Evolutionary conservation across 441 rosid genomes (phyloP).

Genomic region (Erysimum pusillum): DNA sequence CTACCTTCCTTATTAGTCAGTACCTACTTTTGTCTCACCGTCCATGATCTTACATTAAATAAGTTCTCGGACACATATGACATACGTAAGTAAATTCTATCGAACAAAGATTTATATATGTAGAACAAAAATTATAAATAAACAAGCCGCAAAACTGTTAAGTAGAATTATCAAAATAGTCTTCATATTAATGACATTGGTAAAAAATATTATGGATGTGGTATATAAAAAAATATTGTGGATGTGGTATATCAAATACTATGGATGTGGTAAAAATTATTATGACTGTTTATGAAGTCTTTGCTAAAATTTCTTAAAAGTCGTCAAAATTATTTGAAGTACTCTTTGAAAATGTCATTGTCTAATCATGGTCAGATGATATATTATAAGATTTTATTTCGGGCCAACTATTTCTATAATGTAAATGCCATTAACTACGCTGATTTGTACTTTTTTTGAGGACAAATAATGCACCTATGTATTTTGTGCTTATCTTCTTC

Average conservation of each 20-base stretch:
- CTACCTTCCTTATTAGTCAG: conserved; percentile 6
- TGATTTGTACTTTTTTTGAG: background rate
- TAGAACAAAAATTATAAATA: background rate
- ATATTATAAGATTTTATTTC: background rate
- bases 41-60: conserved; percentile 12
- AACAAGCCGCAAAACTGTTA: too few relatives aligned
- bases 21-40: conserved; percentile 40
- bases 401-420: background rate
- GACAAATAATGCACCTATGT: conserved; percentile 1
- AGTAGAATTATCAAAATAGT: too few relatives aligned
- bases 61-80: background rate
- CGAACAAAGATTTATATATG: background rate
- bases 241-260: too few relatives aligned
- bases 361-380: conserved; percentile 27
- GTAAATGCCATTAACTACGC: conserved; percentile 11
- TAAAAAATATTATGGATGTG: too few relatives aligned
- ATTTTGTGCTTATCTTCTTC: conserved; percentile 26
- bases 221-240: too few relatives aligned
- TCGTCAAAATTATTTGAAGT: background rate
- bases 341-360: conserved; percentile 22
- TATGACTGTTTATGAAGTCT: background rate
- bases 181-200: too few relatives aligned
- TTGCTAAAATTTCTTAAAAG: conserved; percentile 11
- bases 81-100: background rate
- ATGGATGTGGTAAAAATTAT: too few relatives aligned